Conservation (phyloP, 2,329 filamentous ascomycete species). For the Aspergillus awamori region DNA sequence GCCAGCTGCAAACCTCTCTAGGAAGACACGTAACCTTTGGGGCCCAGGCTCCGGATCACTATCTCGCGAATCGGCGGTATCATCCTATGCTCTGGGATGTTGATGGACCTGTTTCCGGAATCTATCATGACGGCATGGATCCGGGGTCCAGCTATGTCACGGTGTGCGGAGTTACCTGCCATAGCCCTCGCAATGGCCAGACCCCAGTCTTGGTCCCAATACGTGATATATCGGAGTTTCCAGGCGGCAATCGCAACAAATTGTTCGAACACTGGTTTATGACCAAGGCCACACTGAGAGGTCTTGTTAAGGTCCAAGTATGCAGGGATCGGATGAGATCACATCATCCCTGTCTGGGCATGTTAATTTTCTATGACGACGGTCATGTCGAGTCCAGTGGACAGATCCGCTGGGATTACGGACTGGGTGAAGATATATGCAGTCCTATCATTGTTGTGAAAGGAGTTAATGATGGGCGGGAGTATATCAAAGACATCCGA, state of each 20-base stretch:
- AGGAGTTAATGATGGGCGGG: neutral
- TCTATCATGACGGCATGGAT: slow-evolving; percentile 20
- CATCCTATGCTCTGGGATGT: slow-evolving; percentile 6
- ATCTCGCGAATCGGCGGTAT: no score
- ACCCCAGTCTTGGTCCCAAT: neutral
- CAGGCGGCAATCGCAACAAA: neutral
- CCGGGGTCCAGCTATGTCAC: neutral
- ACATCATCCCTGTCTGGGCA: slow-evolving; percentile 15
- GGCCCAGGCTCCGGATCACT: no score
- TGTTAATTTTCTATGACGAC: slow-evolving; percentile 19
- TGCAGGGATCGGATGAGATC: slow-evolving; percentile 15
- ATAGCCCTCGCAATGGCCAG: neutral
- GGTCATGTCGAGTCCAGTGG: slow-evolving; percentile 19
- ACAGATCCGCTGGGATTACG: slow-evolving; percentile 20
- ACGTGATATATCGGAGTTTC: neutral
- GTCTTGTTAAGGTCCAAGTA: slow-evolving; percentile 16
- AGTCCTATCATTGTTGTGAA: slow-evolving; percentile 13
- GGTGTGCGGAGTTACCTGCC: slow-evolving; percentile 20
- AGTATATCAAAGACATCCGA: slow-evolving; percentile 13
- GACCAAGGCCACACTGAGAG: slow-evolving; percentile 15
- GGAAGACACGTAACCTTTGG: slow-evolving; percentile 8
- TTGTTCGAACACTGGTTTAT: slow-evolving; percentile 14
- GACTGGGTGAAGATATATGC: slow-evolving; percentile 8
- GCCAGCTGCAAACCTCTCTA: slow-evolving; percentile 18
- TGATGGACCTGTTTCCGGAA: slow-evolving; percentile 19